Percentiles rank a stretch among this genome's conserved stretches.
phyloP scores from a whole-genome alignment of 768 basidiomycete species.

The Termitomyces sp. region DNA sequence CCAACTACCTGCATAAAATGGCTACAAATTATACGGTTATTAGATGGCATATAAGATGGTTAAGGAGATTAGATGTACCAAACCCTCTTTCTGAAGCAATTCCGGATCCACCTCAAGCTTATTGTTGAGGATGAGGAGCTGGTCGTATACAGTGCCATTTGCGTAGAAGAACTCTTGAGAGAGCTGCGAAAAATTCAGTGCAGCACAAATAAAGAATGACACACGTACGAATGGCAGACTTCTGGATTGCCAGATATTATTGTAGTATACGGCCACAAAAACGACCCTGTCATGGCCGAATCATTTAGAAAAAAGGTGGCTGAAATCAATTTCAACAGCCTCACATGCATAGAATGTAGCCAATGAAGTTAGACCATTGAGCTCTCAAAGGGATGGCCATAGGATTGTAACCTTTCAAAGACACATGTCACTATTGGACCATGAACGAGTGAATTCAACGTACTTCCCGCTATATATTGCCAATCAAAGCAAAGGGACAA shows the following conservation, averaged over 20 bases:
- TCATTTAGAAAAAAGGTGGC: not conserved
- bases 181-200: constrained; percentile 27
- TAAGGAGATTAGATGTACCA: constrained; percentile 18
- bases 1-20: constrained; percentile 45
- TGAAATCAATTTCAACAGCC: constrained; percentile 7
- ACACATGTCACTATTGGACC: not conserved
- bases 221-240: constrained; percentile 22
- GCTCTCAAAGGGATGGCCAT: constrained; percentile 47
- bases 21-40: constrained; percentile 16
- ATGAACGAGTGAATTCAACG: not conserved
- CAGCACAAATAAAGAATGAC: not conserved
- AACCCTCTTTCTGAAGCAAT: constrained; percentile 33
- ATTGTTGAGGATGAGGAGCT: constrained; percentile 39
- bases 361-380: constrained; percentile 42
- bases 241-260: constrained; percentile 45
- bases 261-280: constrained; percentile 48
- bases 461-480: constrained; percentile 48
- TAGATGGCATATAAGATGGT: not conserved
- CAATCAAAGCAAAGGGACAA: constrained; percentile 57
- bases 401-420: constrained; percentile 30
- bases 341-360: constrained; percentile 44
- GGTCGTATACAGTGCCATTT: constrained; percentile 43
- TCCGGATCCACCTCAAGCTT: constrained; percentile 36
- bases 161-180: constrained; percentile 45
- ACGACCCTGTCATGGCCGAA: constrained; percentile 24